These are phyloP conservation scores for Ustilago hordei DNA, from an alignment of 1,284 basidiomycete species.

Conservation along the genomic window DNA sequence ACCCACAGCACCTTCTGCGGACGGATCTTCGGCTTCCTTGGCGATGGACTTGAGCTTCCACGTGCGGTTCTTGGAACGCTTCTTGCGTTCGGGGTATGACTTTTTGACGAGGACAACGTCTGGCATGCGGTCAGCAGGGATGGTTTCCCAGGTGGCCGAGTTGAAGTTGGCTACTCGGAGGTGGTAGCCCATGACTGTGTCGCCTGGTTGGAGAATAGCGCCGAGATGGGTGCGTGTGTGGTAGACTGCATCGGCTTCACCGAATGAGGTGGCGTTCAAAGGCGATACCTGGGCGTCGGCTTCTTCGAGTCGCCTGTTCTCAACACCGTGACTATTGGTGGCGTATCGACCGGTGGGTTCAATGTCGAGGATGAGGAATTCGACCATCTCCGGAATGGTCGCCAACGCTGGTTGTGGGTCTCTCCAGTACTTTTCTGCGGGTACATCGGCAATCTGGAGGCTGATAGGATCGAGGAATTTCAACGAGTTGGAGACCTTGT, in stretches of 20 bases:
- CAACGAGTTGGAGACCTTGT: constrained; percentile 89
- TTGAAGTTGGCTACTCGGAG: constrained; percentile 92
- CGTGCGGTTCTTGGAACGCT: constrained; percentile 85
- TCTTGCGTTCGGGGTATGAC: constrained; percentile 91
- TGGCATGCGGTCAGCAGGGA: constrained; percentile 78
- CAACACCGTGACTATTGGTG: constrained; percentile 55
- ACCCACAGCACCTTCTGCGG: constrained; percentile 70
- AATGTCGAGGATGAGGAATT: constrained; percentile 94
- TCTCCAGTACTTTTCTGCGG: constrained; percentile 88
- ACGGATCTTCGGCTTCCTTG: constrained; percentile 81
- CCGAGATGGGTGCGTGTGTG: constrained; percentile 97
- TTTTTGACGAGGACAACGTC: constrained; percentile 95
- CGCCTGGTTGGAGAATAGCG: constrained; percentile 92
- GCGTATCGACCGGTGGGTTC: constrained; percentile 74
- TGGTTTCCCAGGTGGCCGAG: constrained; percentile 83
- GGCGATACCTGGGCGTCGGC: constrained; percentile 95
- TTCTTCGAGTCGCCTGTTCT: constrained; percentile 49
- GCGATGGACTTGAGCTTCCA: constrained; percentile 95
- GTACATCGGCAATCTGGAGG: constrained; percentile 84
- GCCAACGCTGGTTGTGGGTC: constrained; percentile 87
- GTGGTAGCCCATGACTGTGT: constrained; percentile 90
- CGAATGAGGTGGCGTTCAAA: constrained; percentile 77
- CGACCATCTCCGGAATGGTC: constrained; percentile 84
- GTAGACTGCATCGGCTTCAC: constrained; percentile 80
- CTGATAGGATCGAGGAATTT: constrained; percentile 91